Evolutionary conservation across 2,329 filamentous ascomycete species (phyloP), one percentile per base, ranked within the genome.

Genomic region (Ambrosiella xylebori): DNA sequence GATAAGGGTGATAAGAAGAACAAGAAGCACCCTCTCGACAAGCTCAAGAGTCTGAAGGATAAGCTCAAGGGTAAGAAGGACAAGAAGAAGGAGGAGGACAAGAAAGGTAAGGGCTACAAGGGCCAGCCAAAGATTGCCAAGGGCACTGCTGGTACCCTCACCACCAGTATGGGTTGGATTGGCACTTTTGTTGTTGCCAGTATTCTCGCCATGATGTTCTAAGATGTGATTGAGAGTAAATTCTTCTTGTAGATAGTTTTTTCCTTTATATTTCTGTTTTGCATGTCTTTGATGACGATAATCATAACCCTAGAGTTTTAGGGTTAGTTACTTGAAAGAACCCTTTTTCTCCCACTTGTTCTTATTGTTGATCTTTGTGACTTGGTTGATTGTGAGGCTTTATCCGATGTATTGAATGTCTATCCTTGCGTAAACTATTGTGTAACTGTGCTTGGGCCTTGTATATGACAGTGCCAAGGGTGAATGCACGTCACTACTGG

Each of bases 21-120:
- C 37, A 53, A 50, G 51, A 60, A 60, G 37, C 15, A 45, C 19
- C 55, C 55, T 40, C 44, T 47, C n/a, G 45, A 55, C 35, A 54
- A 59, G 57, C 53, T 59, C 13, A 59, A 59, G 54, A 47, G 51
- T 27, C 19, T 59, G 54, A 60, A 60, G 54, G 58, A 57, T 3
- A 60, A 60, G 54, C 38, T 57, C 47, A 57, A 60, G 55, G 54
- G 47, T 8, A 57, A 59, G 45, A 59, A 56, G 53, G 44, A 57
- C 17, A 60, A 60, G 58, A 53, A 57, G 9, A 60, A 60, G 59
- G 57, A 60, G 59, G 57, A 58, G 11, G 57, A 49, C 39, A 54
- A 54, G 50, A 58, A 58, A 51, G 51, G 49, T 17, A 47, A 47
- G n/a, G 45, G 49, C 17, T 60, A 60, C 59, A 50, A 54, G 13